Evolutionary conservation across 2,329 filamentous ascomycete species (phyloP).

Genomic region (Alternaria ventricosa): DNA sequence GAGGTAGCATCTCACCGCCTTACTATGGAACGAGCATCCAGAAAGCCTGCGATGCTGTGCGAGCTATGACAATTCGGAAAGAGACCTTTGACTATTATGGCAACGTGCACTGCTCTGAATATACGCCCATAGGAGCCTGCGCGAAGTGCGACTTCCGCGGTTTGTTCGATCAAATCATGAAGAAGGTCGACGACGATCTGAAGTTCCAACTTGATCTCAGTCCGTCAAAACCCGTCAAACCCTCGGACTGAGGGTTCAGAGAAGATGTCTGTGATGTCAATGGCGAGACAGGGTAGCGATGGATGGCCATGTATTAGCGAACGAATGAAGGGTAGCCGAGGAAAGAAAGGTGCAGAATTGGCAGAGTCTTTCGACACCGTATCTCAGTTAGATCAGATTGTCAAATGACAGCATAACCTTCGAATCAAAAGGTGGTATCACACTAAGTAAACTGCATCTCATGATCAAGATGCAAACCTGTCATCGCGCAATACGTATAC

Average conservation of each 20-base stretch:
- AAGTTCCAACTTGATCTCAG: background rate
- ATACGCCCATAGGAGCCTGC: background rate
- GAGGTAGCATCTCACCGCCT: background rate
- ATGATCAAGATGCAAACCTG: too few species aligned
- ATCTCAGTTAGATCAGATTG: too few species aligned
- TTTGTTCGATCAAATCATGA: background rate
- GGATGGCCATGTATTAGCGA: background rate
- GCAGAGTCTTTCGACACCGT: too few species aligned
- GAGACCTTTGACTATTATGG: too few species aligned
- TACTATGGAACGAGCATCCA: background rate
- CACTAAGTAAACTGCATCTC: too few species aligned
- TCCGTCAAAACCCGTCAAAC: accelerated
- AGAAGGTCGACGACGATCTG: background rate
- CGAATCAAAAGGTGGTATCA: too few species aligned
- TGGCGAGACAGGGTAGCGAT: background rate
- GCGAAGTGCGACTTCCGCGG: background rate
- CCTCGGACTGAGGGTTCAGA: background rate
- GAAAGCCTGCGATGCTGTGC: accelerated
- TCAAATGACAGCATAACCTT: too few species aligned
- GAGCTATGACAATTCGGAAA: background rate
- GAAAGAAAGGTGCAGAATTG: too few species aligned
- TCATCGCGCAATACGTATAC: too few species aligned
- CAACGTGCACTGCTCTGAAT: too few species aligned
- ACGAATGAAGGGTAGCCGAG: background rate
- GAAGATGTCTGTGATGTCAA: accelerated